Conservation (phyloP, 805 yeast species). For the Sungouiella thailandica region DNA sequence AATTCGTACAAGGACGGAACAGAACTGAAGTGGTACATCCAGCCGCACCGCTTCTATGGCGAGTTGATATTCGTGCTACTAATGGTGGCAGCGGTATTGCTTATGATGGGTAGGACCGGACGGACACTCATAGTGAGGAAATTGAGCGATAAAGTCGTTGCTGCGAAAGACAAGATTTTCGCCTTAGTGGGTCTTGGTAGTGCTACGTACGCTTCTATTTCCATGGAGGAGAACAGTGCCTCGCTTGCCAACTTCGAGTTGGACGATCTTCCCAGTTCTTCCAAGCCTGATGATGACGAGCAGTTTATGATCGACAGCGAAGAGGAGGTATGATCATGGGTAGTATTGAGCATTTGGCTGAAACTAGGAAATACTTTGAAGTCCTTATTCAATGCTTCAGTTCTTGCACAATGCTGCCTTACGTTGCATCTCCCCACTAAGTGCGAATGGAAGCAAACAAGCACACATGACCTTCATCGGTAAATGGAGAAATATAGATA, state of each 20-base stretch:
- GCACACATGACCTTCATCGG: no score
- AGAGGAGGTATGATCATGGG: slow-evolving; percentile 6
- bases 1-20: slow-evolving; percentile 20
- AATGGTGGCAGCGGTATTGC: slow-evolving; percentile 21
- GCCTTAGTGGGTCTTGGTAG: no score
- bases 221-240: no score
- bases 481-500: no score
- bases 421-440: no score
- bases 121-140: slow-evolving; percentile 6
- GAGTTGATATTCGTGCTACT: slow-evolving; percentile 25
- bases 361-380: no score
- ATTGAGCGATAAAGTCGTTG: no score
- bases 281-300: slow-evolving; percentile 2
- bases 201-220: no score
- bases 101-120: slow-evolving; percentile 29
- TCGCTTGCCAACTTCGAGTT: slow-evolving; percentile 3
- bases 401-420: no score
- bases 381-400: no score
- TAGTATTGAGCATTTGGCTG: not conserved
- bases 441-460: no score
- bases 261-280: not conserved
- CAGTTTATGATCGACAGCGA: slow-evolving; percentile 19
- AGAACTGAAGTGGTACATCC: slow-evolving; percentile 39
- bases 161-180: no score
- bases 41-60: slow-evolving; percentile 41